Base-by-base conservation (phyloP, 164 flowering plant genomes). In the Buxus sempervirens region DNA sequence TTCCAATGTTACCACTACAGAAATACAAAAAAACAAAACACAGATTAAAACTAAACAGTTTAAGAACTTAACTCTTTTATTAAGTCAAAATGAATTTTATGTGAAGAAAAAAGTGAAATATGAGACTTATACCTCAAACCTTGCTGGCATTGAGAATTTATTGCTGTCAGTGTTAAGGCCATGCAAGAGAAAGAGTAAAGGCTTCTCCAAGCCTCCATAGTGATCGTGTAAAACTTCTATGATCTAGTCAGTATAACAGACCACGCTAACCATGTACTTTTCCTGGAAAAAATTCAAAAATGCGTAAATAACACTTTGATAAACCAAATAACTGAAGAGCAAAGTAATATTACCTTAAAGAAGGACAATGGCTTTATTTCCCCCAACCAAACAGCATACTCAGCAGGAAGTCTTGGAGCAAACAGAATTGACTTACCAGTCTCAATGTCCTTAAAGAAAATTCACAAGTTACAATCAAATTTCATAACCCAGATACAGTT, bases 381-480 rank as follows among this genome's bases (percentile, higher is more conserved):
- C 66, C 98, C 97, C 79, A 87, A 60, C 97, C 97, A 93, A 75
- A 93, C 89, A 69, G 96, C 98, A 81, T 93, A 93, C 4, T 90
- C 96, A 65, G 79, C 81, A 61, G 95, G 76, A 68, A 94, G 73
- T 58, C 90, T 82, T 16, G 98, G 98, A 65, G 89, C 86, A 82
- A 94, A 94, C 15, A 94, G 79, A 73, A 94, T 64, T 24, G 96
- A 88, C 15, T 84, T 81, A 70, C 98, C 98, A 67, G 83, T 85
- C 38, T 32, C 38, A 32, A 32, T 32, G 38, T 32, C 38, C 38
- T 32, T 32, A 32, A 32, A 32, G 38, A 32, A 32, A 7, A 32
- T 32, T 32, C 5, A 7, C 38, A 32, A 32, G 38, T 7, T 7
- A 32, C 38, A 3, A 32, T 32, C 38, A 32, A 32, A 32, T 32